Evolutionary conservation across 495 filamentous ascomycete species (phyloP), one percentile per base, ranked within the genome.

Genomic region (Talaromyces wortmannii): DNA sequence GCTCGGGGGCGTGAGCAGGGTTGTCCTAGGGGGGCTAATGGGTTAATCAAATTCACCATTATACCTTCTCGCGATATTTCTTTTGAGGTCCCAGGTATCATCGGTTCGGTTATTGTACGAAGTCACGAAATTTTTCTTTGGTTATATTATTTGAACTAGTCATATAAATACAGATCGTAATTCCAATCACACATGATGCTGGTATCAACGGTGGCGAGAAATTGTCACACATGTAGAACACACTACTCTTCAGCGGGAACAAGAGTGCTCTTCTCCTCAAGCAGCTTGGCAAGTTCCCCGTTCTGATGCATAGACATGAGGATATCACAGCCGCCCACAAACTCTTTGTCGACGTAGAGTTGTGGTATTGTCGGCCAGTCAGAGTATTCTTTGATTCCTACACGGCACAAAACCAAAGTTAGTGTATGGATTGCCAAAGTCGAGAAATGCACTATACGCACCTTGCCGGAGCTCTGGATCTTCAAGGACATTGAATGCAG

Each of bases 341-440:
- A 98, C 67, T 97, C 91, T 70, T 92, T 92, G 50, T 94, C 81
- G 49, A 98, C 77, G 71, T 97, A 98, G 31, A 98, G 79, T 68
- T 97, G 94, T 1, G 94, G 94, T 67, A 98, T 97, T 18, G 94
- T 98, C 7, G 94, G 94, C 94, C 94, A 98, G 64, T 96, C 92
- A 5, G 91, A 95, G 78, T 90, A 98, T 67, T 98, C 92, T 68
- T 98, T 98, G 70, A 98, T 92, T 44, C 95, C 92, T 96, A 55
- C 43, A 54, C 5, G 51, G 55, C 53, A 17, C 23, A 23, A 23
- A 23, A 23, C 1, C 55, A 53, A 44, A 57, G 29, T 57, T 33
- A 49, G 53, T 47, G 5, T 6, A n/a, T 63, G 13, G 18, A 5
- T n/a, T 10, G 6, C n/a, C 11, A 45, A 33, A 43, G 18, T 10